Conservation (phyloP, 352 stramenopile genomes). For the Pythium phragmitis region DNA sequence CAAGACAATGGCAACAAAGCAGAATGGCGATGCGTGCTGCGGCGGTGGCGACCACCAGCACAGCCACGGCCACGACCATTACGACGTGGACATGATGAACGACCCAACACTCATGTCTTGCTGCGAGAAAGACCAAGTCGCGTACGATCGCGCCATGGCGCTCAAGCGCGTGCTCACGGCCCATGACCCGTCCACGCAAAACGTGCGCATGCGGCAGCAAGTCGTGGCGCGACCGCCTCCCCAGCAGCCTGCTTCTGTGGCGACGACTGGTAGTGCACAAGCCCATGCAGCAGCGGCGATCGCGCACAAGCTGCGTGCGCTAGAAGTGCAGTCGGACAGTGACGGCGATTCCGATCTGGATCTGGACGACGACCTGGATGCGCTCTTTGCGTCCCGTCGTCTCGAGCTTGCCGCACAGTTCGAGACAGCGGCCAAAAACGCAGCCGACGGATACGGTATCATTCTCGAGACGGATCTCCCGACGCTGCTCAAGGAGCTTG, state of each 20-base stretch:
- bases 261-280: constrained; percentile 6
- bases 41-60: constrained; percentile 24
- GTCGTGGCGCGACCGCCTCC: constrained; percentile 43
- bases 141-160: constrained; percentile 62
- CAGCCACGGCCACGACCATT: constrained; percentile 31
- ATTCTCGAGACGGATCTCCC: constrained; percentile 33
- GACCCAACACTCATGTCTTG: constrained; percentile 69
- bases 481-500: constrained; percentile 40
- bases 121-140: constrained; percentile 55
- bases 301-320: constrained; percentile 7
- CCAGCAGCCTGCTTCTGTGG: neutral
- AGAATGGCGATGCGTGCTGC: constrained; percentile 11
- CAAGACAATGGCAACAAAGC: neutral
- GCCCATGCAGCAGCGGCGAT: constrained; percentile 12
- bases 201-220: constrained; percentile 58
- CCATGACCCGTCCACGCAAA: constrained; percentile 51
- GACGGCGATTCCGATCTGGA: constrained; percentile 39
- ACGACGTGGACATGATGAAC: constrained; percentile 37
- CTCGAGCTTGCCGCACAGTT: constrained; percentile 50
- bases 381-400: constrained; percentile 38
- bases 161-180: constrained; percentile 59
- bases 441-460: constrained; percentile 51
- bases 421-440: constrained; percentile 41
- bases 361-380: constrained; percentile 43
- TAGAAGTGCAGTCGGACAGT: constrained; percentile 21